Conservation (phyloP, 2,329 filamentous ascomycete species). For the Fusarium cicatricum region DNA sequence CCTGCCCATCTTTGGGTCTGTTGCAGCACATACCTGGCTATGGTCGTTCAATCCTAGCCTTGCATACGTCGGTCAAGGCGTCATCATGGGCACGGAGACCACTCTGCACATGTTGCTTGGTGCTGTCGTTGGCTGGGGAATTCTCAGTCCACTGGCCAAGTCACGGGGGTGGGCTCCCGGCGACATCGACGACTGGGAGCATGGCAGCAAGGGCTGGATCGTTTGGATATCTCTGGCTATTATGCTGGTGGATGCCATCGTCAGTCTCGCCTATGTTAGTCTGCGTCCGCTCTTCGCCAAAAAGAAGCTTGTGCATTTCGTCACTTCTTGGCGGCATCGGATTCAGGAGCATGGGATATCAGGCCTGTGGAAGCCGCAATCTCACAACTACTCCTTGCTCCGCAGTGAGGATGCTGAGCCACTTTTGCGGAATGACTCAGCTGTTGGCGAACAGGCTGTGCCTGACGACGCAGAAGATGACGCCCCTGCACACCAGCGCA, state of each 20-base stretch:
- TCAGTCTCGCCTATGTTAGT: conserved; percentile 84
- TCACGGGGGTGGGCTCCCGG: conserved; percentile 88
- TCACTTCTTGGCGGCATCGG: conserved; percentile 15
- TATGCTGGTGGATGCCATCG: conserved; percentile 92
- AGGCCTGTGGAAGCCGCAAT: conserved; percentile 28
- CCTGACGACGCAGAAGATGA: conserved; percentile 69
- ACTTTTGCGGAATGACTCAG: conserved; percentile 4
- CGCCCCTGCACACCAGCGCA: conserved; percentile 83
- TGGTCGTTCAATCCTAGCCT: conserved; percentile 97
- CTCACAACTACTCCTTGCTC: conserved; percentile 39
- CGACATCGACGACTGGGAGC: conserved; percentile 86
- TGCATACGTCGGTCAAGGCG: conserved; percentile 96
- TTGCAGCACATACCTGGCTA: conserved; percentile 81
- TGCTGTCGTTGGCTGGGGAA: conserved; percentile 86
- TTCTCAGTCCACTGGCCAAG: conserved; percentile 91
- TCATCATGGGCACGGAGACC: conserved; percentile 97
- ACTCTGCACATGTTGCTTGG: conserved; percentile 96
- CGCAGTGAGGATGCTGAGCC: conserved; percentile 17
- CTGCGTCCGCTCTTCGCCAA: conserved; percentile 62
- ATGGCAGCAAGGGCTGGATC: conserved; percentile 97
- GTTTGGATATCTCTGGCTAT: conserved; percentile 96
- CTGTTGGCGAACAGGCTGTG: conserved; percentile 8
- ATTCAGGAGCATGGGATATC: conserved; percentile 32
- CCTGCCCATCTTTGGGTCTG: conserved; percentile 83
- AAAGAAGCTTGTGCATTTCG: conserved; percentile 1